Conservation (phyloP, 352 stramenopile species). For the Phytopythium boreale region DNA sequence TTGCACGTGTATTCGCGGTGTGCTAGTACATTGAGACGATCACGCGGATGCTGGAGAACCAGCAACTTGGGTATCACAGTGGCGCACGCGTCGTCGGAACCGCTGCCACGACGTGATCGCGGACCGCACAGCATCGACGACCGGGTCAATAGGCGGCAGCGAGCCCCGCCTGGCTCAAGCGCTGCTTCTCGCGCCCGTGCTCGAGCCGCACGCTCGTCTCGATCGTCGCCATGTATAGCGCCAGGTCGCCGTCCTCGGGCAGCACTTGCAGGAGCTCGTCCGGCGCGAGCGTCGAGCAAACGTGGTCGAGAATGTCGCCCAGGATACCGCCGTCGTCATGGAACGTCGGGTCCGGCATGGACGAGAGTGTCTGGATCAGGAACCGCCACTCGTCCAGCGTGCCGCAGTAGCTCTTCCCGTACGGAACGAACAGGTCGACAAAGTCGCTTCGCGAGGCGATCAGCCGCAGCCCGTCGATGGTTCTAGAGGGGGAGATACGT, state of each 20-base stretch:
- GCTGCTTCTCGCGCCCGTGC: conserved; percentile 30
- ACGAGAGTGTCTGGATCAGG: conserved; percentile 63
- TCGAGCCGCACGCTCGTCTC: conserved; percentile 59
- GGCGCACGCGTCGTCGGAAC: not conserved
- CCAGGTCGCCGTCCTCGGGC: conserved; percentile 71
- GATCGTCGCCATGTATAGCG: conserved; percentile 73
- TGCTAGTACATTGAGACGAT: conserved; percentile 67
- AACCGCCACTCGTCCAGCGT: conserved; percentile 76
- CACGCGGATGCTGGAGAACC: conserved; percentile 56
- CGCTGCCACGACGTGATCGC: not conserved
- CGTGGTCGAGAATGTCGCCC: conserved; percentile 60
- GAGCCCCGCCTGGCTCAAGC: conserved; percentile 14
- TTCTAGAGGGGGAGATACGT: conserved; percentile 11
- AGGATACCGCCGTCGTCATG: conserved; percentile 44
- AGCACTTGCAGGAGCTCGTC: conserved; percentile 77
- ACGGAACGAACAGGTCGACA: conserved; percentile 67
- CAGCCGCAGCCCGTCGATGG: conserved; percentile 59
- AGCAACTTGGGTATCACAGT: conserved; percentile 6
- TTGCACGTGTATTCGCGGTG: not conserved
- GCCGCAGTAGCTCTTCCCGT: conserved; percentile 63
- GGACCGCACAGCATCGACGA: not conserved
- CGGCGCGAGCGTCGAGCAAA: conserved; percentile 67
- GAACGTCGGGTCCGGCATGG: conserved; percentile 27
- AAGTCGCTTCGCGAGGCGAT: conserved; percentile 48
- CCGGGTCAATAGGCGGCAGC: conserved; percentile 12